Evolutionary conservation across 2,329 filamentous ascomycete genomes (phyloP).

Genomic region (Aureobasidium musti): DNA sequence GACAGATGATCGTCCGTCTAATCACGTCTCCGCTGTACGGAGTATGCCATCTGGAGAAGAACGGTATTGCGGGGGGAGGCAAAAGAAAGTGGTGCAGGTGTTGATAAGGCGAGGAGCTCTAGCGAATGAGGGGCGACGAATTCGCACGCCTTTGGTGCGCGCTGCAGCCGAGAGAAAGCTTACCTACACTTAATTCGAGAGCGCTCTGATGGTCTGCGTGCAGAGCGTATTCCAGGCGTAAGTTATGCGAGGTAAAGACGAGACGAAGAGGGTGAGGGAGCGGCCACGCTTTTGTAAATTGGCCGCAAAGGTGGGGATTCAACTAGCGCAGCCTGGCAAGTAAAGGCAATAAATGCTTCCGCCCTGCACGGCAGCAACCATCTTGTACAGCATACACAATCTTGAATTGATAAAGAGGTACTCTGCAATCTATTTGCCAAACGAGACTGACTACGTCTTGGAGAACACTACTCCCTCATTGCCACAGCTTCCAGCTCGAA

Average conservation of each 20-base stretch:
- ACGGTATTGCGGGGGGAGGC: constrained; percentile 26
- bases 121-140: constrained; percentile 29
- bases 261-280: constrained; percentile 23
- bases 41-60: constrained; percentile 24
- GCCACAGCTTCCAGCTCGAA: neutral
- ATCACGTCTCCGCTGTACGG: constrained; percentile 16
- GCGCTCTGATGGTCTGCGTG: constrained; percentile 24
- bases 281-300: constrained; percentile 28
- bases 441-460: neutral
- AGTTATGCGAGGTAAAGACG: constrained; percentile 22
- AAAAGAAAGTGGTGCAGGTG: constrained; percentile 30
- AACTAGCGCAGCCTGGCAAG: constrained; percentile 20
- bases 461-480: neutral
- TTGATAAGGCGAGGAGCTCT: constrained; percentile 20
- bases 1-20: constrained; percentile 10
- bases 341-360: constrained; percentile 25
- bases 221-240: constrained; percentile 25
- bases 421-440: neutral
- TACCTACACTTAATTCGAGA: constrained; percentile 19
- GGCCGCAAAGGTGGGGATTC: constrained; percentile 27
- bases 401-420: neutral
- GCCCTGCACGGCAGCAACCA: neutral
- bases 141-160: constrained; percentile 7
- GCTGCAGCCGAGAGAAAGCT: constrained; percentile 21
- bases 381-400: neutral